Evolutionary conservation across 2,329 filamentous ascomycete species (phyloP), one percentile per base, ranked within the genome.

Genomic region (Colletotrichum ledebouriae): DNA sequence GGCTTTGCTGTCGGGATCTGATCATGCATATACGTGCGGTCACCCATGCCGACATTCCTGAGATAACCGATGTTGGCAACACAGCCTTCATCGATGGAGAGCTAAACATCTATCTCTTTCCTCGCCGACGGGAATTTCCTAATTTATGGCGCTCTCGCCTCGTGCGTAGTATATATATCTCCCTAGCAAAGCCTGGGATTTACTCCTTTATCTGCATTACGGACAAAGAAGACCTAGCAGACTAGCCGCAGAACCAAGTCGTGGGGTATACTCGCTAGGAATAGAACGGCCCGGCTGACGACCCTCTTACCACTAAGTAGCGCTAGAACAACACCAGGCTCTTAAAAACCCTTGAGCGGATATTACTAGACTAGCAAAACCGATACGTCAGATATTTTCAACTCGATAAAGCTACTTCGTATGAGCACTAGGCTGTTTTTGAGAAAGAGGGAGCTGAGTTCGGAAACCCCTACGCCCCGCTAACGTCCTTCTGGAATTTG

Each of bases 31-130:
- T 52, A 1, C 59, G 59, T 13, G 22, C 15, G 11, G 22, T 22
- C 11, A 61, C 46, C 2, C 17, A 20, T 17, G 59, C 59, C 11
- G 59, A 61, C 59, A 37, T 61, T 6, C 59, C 59, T 6, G 39
- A 11, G 0, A 20, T 53, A 4, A 7, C 25, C 20, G 59, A 53
- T n/a, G 15, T 42, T 13, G 37, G 47, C 20, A 47, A 34, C 39
- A 25, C 34, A 13, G 55, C 55, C 39, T 61, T 61, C n/a, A 29
- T 52, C 37, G 47, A 61, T n/a, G 22, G 20, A 10, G 59, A 61
- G 39, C 59, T 61, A 6, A 61, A 53, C 12, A 15, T 15, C 6
- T 61, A 47, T 47, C 37, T 53, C 22, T 53, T 44, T 22, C 59
- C 59, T 37, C 20, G 33, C 22, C 59, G 59, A 5, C 59, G 22